phyloP scores from a whole-genome alignment of 805 yeast species.

The Maudiozyma turicensis region DNA sequence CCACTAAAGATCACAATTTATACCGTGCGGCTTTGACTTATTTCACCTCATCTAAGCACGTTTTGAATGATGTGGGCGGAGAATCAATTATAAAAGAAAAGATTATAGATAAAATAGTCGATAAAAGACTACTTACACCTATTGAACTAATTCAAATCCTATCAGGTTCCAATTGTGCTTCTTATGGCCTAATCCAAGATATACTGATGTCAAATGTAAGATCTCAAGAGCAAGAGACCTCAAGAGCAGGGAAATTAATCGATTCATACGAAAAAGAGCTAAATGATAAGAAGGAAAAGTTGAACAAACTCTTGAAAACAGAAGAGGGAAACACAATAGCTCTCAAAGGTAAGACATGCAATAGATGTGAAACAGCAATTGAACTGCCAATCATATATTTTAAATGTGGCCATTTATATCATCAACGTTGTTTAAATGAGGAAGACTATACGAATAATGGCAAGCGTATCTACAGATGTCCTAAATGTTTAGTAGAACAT shows the following conservation, averaged over 20 bases:
- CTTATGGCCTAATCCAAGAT: constrained; percentile 63
- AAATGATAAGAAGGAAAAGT: constrained; percentile 39
- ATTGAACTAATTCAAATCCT: constrained; percentile 67
- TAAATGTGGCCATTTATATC: constrained; percentile 79
- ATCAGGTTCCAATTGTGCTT: constrained; percentile 50
- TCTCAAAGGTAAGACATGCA: constrained; percentile 53
- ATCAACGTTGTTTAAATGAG: constrained; percentile 64
- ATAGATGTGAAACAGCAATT: constrained; percentile 51
- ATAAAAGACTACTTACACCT: constrained; percentile 51
- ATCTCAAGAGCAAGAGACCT: constrained; percentile 51
- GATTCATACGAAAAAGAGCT: constrained; percentile 62
- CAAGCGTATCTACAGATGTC: constrained; percentile 42
- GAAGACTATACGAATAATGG: constrained; percentile 23
- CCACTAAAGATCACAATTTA: constrained; percentile 52
- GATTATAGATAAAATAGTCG: constrained; percentile 45
- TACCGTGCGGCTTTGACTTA: constrained; percentile 56
- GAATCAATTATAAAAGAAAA: constrained; percentile 34
- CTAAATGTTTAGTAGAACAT: constrained; percentile 62
- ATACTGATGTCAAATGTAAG: constrained; percentile 54
- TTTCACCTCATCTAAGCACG: constrained; percentile 45
- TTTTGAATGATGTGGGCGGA: constrained; percentile 44
- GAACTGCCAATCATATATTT: constrained; percentile 79
- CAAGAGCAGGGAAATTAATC: constrained; percentile 57
- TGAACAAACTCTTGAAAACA: constrained; percentile 37
- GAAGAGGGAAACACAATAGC: constrained; percentile 33